Conservation (phyloP, 2,329 filamentous ascomycete species). For the Periconia macrospinosa region DNA sequence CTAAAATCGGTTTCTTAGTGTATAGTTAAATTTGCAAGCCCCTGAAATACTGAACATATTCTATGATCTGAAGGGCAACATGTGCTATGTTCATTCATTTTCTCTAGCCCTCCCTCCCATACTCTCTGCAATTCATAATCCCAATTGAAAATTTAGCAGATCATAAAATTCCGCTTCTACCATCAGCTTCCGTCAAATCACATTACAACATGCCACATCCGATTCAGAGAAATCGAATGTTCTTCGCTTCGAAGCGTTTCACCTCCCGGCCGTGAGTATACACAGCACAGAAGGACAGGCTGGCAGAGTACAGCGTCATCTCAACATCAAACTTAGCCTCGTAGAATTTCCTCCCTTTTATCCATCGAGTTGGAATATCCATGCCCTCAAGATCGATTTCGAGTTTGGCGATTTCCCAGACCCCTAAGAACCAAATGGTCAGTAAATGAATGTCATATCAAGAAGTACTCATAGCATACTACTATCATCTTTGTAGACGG, state of each 20-base stretch:
- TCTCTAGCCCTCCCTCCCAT: too few relatives aligned
- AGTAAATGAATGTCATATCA: not conserved
- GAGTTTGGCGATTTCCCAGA: not conserved
- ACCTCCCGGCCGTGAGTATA: not conserved
- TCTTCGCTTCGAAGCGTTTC: not conserved
- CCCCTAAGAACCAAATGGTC: not conserved
- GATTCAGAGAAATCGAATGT: not conserved
- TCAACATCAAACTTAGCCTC: slow-evolving; percentile 1
- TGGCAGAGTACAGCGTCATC: slow-evolving; percentile 1
- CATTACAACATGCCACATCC: not conserved
- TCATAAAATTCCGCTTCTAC: not conserved
- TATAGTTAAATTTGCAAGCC: too few relatives aligned
- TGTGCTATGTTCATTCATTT: too few relatives aligned
- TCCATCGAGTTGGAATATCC: not conserved
- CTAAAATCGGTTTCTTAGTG: too few relatives aligned
- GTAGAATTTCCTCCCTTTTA: not conserved
- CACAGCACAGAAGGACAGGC: slow-evolving; percentile 3
- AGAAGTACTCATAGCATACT: not conserved
- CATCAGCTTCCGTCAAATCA: not conserved
- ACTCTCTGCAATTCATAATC: too few relatives aligned
- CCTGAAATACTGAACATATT: too few relatives aligned
- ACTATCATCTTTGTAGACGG: not conserved
- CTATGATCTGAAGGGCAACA: too few relatives aligned
- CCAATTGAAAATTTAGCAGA: too few relatives aligned
- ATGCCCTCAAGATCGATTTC: not conserved